phyloP scores from a whole-genome alignment of 805 yeast species.

The Sugiyamaella americana region DNA sequence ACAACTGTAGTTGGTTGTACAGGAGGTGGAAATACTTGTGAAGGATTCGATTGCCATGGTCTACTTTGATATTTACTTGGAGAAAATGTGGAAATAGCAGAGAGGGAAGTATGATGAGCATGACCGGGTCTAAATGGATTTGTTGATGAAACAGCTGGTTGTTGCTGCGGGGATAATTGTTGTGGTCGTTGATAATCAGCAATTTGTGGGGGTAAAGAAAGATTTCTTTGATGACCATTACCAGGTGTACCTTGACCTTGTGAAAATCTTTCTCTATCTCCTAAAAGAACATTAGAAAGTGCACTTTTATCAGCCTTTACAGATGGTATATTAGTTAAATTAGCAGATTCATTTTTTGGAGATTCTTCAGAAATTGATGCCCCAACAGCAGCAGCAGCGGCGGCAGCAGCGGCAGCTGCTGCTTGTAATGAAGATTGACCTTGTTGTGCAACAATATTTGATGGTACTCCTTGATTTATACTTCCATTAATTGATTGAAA shows the following conservation, averaged over 20 bases:
- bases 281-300: conserved; percentile 8
- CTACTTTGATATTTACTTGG: conserved; percentile 14
- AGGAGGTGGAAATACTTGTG: conserved; percentile 17
- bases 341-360: conserved; percentile 4
- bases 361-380: conserved; percentile 3
- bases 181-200: conserved; percentile 7
- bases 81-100: conserved; percentile 18
- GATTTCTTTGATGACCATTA: conserved; percentile 21
- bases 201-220: conserved; percentile 19
- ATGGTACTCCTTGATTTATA: not conserved
- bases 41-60: conserved; percentile 2
- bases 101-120: conserved; percentile 22
- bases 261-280: conserved; percentile 15
- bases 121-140: conserved; percentile 19
- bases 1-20: conserved; percentile 20
- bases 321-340: conserved; percentile 3
- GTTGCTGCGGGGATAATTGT: conserved; percentile 10
- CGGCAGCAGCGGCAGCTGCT: conserved; percentile 16
- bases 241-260: not conserved
- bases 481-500: conserved; percentile 31
- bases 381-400: conserved; percentile 16
- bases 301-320: conserved; percentile 7
- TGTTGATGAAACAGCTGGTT: conserved; percentile 5
- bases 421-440: not conserved
- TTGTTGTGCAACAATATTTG: conserved; percentile 10